Conservation (phyloP, 345 rosid genomes). For the Brassica nigra region DNA sequence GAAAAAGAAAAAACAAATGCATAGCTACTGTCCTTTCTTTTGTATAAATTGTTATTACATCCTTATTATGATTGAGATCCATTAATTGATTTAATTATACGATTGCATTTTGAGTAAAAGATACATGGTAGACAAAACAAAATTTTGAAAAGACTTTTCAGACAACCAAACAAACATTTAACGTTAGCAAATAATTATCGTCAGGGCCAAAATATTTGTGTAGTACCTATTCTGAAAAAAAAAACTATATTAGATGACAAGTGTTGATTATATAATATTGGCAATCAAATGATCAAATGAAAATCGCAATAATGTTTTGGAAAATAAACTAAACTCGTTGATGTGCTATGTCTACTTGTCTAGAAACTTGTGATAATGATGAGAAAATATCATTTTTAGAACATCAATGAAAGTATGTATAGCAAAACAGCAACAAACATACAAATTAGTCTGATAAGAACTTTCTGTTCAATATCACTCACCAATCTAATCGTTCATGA, state of each 20-base stretch:
- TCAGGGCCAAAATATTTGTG: background rate
- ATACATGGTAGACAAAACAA: background rate
- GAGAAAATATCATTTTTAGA: background rate
- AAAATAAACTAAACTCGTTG: background rate
- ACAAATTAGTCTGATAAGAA: background rate
- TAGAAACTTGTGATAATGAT: background rate
- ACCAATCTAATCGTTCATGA: background rate
- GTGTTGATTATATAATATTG: background rate
- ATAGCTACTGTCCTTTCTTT: background rate
- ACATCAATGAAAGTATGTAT: background rate
- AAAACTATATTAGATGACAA: background rate
- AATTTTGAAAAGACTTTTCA: background rate
- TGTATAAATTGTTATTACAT: background rate
- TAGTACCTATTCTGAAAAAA: background rate
- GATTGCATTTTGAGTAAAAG: background rate
- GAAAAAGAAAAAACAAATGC: background rate
- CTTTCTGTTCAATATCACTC: background rate
- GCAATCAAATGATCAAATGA: background rate
- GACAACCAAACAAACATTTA: conserved; percentile 14
- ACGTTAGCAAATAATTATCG: background rate
- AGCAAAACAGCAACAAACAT: background rate
- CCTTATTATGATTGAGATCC: background rate
- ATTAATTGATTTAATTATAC: background rate
- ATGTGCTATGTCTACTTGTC: background rate
- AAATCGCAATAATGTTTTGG: background rate